Percentiles rank a stretch among this genome's conserved stretches.
These are phyloP conservation scores for Beverwykella pulmonaria DNA, from an alignment of 495 filamentous ascomycete species.

Conservation along the genomic window DNA sequence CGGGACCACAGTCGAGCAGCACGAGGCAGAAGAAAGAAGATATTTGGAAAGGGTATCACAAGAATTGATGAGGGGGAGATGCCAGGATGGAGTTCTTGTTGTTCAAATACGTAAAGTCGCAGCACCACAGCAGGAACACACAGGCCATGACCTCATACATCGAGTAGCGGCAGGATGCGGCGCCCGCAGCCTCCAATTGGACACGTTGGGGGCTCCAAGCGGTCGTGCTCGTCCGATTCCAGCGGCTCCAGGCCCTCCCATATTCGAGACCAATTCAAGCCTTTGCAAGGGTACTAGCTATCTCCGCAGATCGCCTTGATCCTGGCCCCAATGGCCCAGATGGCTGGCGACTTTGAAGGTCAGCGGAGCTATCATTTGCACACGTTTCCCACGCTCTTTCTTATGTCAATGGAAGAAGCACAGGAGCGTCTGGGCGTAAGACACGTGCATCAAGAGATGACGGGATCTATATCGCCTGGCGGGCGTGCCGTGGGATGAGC, in stretches of 20 bases:
- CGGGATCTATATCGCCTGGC: neutral
- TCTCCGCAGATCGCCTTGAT: slow-evolving; percentile 16
- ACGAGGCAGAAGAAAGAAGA: neutral
- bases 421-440: neutral
- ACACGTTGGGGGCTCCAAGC: neutral
- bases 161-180: slow-evolving; percentile 1
- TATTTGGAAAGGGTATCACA: neutral
- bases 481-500: neutral
- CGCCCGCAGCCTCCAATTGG: slow-evolving; percentile 11
- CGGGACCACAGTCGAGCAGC: neutral
- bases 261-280: neutral
- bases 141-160: slow-evolving; percentile 30
- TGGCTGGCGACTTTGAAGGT: neutral
- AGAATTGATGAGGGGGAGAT: neutral
- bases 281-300: neutral
- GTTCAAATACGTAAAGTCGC: neutral
- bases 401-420: neutral
- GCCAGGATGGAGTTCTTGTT: neutral
- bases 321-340: neutral
- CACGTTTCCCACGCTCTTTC: no score
- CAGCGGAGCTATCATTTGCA: no score
- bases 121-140: neutral
- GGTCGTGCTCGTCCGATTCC: neutral
- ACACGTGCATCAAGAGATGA: neutral
- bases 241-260: neutral